A percentile compares a stretch with the other conserved stretches of the same genome.
phyloP scores from a whole-genome alignment of 139 green algal species.

The Chlorella sp. region DNA sequence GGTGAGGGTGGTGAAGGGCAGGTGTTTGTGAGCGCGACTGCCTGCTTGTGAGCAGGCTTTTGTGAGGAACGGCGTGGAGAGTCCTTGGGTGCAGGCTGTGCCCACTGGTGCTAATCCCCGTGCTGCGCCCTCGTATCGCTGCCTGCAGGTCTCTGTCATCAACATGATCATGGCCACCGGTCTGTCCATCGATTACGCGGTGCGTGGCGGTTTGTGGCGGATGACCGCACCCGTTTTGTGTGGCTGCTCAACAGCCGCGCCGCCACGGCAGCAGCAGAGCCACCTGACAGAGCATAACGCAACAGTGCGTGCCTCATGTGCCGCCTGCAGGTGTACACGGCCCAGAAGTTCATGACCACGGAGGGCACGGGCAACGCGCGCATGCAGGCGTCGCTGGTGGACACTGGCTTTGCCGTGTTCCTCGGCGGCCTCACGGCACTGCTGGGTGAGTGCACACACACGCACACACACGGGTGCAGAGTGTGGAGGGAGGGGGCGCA shows the following conservation, averaged over 20 bases:
- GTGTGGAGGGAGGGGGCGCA: no score
- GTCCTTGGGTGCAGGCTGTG: no score
- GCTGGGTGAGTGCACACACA: neutral
- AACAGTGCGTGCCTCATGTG: no score
- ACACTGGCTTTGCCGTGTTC: slow-evolving; percentile 36
- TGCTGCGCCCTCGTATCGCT: neutral
- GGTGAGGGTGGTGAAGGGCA: neutral
- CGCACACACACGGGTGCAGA: no score
- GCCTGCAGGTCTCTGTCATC: slow-evolving; percentile 20
- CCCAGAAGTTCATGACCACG: slow-evolving; percentile 21
- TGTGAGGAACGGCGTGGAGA: no score
- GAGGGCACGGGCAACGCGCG: slow-evolving; percentile 25
- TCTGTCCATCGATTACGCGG: neutral
- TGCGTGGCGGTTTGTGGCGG: neutral
- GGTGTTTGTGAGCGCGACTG: neutral
- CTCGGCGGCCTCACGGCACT: slow-evolving; percentile 33
- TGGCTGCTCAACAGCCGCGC: neutral
- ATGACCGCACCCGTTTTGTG: neutral
- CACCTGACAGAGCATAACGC: no score
- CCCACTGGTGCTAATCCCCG: neutral
- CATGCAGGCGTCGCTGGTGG: slow-evolving; percentile 16
- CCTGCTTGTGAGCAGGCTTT: no score
- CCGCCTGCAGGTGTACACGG: neutral
- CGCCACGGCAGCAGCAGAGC: neutral
- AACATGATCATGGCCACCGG: slow-evolving; percentile 32